Base-by-base conservation (phyloP, 805 yeast species). In the Kuraishia piskuri region DNA sequence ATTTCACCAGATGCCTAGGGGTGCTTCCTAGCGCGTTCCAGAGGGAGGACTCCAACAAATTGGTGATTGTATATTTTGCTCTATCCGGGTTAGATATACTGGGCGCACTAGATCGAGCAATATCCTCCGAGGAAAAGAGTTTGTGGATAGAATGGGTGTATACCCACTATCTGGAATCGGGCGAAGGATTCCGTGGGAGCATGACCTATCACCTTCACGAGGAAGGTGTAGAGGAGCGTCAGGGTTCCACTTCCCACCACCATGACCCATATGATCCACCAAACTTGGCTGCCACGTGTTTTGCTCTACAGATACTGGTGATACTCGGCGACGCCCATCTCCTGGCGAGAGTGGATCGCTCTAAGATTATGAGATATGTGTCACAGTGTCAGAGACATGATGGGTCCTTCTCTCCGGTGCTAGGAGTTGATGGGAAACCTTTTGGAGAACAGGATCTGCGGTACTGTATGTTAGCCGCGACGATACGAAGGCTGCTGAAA, bases 231-330 rank as follows among this genome's bases (percentile, higher is more conserved):
- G 22, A 24, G 6, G 31, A 49, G 26, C 40, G 3, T 31, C 4
- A 31, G 17, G 14, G 40, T 10, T 6, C n/a, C 10, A 24, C 47
- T 31, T 48, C 57, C 21, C 58, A 58, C 2, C 51, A 50, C 9
- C n/a, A n/a, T n/a, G n/a, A n/a, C 14, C 17, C 40, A 31, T 83
- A 80, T 60, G 90, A 84, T 61, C 69, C 82, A 1, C 80, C 91
- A 1, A 85, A 82, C 57, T 66, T 89, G 6, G 79, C 92, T 0
- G 81, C 90, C 5, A 90, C 97, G 0, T 82, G 83, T 58, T 87
- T 90, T 68, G 91, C 89, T 1, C 66, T 90, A 36, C 76, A 80
- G 37, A 71, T 77, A 10, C 69, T 87, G 44, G 63, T 81, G 1
- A 69, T 79, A n/a, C 68, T 87, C 14, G 71, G 72, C 31, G 79